Evolutionary conservation across 2,329 filamentous ascomycete species (phyloP).

Genomic region (Epichloe sibirici): DNA sequence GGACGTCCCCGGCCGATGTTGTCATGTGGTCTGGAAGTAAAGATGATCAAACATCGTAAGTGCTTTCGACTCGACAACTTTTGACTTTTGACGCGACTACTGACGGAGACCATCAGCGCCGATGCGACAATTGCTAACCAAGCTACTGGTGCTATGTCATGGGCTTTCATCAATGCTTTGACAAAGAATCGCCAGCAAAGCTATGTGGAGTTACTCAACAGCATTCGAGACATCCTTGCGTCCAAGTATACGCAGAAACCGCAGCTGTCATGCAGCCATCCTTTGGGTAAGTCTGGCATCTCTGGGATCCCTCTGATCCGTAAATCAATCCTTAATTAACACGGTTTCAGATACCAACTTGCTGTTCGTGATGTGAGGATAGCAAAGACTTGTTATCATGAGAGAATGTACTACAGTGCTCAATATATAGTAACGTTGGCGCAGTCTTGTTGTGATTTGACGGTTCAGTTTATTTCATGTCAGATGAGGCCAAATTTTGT

Average conservation of each 20-base stretch:
- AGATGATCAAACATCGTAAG: slow-evolving; percentile 76
- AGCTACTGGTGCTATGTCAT: slow-evolving; percentile 96
- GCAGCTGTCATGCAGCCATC: slow-evolving; percentile 91
- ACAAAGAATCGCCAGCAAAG: slow-evolving; percentile 92
- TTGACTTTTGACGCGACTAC: neutral
- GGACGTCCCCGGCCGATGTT: slow-evolving; percentile 89
- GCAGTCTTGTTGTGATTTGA: too few relatives aligned
- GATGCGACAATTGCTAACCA: slow-evolving; percentile 80
- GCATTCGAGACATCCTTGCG: slow-evolving; percentile 77
- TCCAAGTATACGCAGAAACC: slow-evolving; percentile 89
- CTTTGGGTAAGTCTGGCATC: slow-evolving; percentile 52
- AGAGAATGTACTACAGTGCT: too few relatives aligned
- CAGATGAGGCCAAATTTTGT: too few relatives aligned
- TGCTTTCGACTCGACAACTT: neutral
- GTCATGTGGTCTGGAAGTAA: slow-evolving; percentile 98
- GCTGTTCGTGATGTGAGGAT: too few relatives aligned
- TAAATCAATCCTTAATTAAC: too few relatives aligned
- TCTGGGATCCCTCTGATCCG: too few relatives aligned
- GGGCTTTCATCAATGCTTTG: slow-evolving; percentile 84
- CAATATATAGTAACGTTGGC: too few relatives aligned
- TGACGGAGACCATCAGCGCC: slow-evolving; percentile 41
- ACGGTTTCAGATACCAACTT: too few relatives aligned
- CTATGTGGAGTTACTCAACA: slow-evolving; percentile 92
- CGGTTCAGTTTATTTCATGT: too few relatives aligned
- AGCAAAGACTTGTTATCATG: too few relatives aligned